These are phyloP conservation scores for Cyclotella baltica DNA, from an alignment of 108 stramenopile species.

Conservation along the genomic window DNA sequence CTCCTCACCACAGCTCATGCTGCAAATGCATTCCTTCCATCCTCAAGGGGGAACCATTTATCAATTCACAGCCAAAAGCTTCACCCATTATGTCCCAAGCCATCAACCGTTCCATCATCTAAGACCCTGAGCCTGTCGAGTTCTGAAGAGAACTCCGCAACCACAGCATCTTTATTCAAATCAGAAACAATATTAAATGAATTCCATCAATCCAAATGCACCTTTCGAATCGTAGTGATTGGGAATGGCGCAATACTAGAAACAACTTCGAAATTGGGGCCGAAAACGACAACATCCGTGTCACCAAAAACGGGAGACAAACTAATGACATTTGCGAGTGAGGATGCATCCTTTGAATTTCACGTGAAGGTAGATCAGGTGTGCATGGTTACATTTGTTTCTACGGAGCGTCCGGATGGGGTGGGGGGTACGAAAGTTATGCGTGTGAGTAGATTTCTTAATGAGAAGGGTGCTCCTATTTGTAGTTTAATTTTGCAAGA, in stretches of 20 bases:
- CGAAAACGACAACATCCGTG: conserved; percentile 55
- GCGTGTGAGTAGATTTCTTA: conserved; percentile 65
- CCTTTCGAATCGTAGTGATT: conserved; percentile 82
- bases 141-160: not conserved
- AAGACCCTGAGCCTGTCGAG: not conserved
- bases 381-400: conserved; percentile 62
- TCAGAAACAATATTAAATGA: conserved; percentile 43
- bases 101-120: not conserved
- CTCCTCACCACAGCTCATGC: not conserved
- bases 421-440: conserved; percentile 37
- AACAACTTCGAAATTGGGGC: conserved; percentile 72
- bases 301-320: conserved; percentile 70
- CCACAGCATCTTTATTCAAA: conserved; percentile 8
- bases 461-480: conserved; percentile 59
- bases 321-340: conserved; percentile 76
- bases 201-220: conserved; percentile 60
- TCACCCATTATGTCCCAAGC: not conserved
- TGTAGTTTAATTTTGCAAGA: conserved; percentile 74
- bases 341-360: conserved; percentile 84
- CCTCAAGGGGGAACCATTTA: not conserved
- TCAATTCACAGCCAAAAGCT: not conserved
- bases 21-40: not conserved
- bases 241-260: conserved; percentile 89
- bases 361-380: conserved; percentile 71
- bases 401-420: conserved; percentile 26